Evolutionary conservation across 2,329 filamentous ascomycete genomes (phyloP), one percentile per base, ranked within the genome.

Genomic region (Microdochium paspali): DNA sequence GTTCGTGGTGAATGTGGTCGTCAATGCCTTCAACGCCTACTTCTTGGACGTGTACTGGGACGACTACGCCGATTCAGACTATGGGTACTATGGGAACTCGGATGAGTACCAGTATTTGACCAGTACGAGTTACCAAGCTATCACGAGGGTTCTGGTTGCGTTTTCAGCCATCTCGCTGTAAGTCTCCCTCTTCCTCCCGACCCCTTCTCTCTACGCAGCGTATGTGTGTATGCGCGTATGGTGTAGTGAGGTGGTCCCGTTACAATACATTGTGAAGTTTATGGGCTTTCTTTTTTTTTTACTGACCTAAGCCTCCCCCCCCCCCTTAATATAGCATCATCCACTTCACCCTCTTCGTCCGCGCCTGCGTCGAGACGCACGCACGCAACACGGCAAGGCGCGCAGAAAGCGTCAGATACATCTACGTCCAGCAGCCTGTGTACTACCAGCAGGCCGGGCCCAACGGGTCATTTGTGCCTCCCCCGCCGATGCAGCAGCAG

Each of bases 321-420:
- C 7, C 21, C 21, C 24, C 20, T 21, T 43, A 9, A n/a, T 25
- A 12, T 48, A 58, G 58, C 39, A 51, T 60, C 20, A 40, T 54
- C n/a, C 58, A 60, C 44, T 55, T 59, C 46, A 32, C 49, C 24
- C 53, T 60, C 24, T 60, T 60, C 31, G 49, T 50, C 6, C 48
- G 53, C 18, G 55, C 58, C 13, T 59, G 56, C 39, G 32, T 54
- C 10, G 53, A 56, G 43, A 54, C 48, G 1, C 31, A 40, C 12
- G 48, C 47, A 24, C 47, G 49, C 20, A 49, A 49, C 46, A 51
- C 20, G 44, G 24, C 20, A 10, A 28, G 24, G 47, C 44, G 46
- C 20, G 46, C 35, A n/a, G n/a, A n/a, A n/a, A n/a, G n/a, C 49
- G 24, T 39, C 25, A 21, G 13, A 26, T 30, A 24, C 46, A 44